These are phyloP conservation scores for Saccharomycopsis babjevae DNA, from an alignment of 805 yeast genomes.

Conservation along the genomic window DNA sequence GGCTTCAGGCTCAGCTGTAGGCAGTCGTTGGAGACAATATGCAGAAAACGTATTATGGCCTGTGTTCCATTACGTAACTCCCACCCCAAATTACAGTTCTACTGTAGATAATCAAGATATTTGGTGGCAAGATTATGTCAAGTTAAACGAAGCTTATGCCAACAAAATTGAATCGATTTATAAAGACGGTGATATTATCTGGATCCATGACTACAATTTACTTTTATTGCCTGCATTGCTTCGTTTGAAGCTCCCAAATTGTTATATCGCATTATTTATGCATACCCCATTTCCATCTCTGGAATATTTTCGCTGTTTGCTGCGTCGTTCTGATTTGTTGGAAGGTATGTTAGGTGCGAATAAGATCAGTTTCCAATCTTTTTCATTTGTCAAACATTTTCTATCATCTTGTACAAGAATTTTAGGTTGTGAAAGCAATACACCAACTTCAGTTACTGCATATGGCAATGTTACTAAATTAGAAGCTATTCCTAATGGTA, in stretches of 20 bases:
- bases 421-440: slow-evolving; percentile 54
- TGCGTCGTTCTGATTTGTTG: slow-evolving; percentile 70
- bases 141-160: slow-evolving; percentile 84
- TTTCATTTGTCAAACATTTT: slow-evolving; percentile 82
- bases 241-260: slow-evolving; percentile 65
- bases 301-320: slow-evolving; percentile 83
- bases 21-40: slow-evolving; percentile 69
- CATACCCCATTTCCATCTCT: slow-evolving; percentile 94
- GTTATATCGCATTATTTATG: slow-evolving; percentile 65
- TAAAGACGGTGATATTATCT: slow-evolving; percentile 79
- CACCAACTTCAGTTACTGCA: slow-evolving; percentile 37
- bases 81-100: slow-evolving; percentile 32
- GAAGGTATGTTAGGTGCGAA: slow-evolving; percentile 92
- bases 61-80: slow-evolving; percentile 84
- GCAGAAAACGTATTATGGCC: slow-evolving; percentile 94
- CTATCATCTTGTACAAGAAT: slow-evolving; percentile 82
- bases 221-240: slow-evolving; percentile 73
- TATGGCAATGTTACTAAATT: slow-evolving; percentile 73
- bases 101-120: slow-evolving; percentile 36
- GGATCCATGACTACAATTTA: slow-evolving; percentile 88
- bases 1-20: not conserved
- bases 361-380: slow-evolving; percentile 76
- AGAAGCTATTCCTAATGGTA: slow-evolving; percentile 79
- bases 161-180: slow-evolving; percentile 64
- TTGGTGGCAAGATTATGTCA: slow-evolving; percentile 86